Base-by-base conservation (phyloP, 2,329 filamentous ascomycete genomes). In the Fusarium concolor region DNA sequence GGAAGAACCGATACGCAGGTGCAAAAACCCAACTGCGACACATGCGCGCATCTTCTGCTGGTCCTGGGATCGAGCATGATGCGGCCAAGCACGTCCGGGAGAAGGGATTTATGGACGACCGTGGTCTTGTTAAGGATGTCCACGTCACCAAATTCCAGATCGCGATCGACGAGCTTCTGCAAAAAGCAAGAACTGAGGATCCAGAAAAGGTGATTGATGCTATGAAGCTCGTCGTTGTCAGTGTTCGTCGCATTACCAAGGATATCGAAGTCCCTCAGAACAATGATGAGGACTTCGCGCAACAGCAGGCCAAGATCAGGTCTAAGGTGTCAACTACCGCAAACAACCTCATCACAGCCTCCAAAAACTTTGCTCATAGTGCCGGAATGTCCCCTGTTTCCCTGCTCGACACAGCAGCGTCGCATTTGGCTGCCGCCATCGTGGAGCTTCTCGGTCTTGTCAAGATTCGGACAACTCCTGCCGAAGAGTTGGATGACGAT, bases 81-180 rank as follows among this genome's bases (percentile, higher is more conserved):
- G 89, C 90, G n/a, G 87, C 86, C 49, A 87, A 86, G 68, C 87
- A 89, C 66, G 80, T 89, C 39, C 87, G 87, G 50, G 89, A 92
- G 52, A 87, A 86, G 74, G 88, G 85, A 26, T 90, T 96, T 68
- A 86, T 87, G 22, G 86, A 91, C 37, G 87, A 90, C 14, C 87
- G 89, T 61, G 96, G 96, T 8, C 78, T 96, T 22, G 89, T 99
- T 72, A 94, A 92, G 79, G 96, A 97, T 78, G 87, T 97, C 14
- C 92, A 97, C 76, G 89, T 99, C 69, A 97, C 95, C 50, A 94
- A 93, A 75, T 98, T 97, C 82, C 96, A 99, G 78, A 90, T 98
- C 62, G 88, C 94, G 22, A 92, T 99, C 64, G 95, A 99, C 76
- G 95, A 98, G 74, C 85, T 98, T 38, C 84, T 99, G 35, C 90